Evolutionary conservation across 345 rosid species (phyloP).

Genomic region (Crucihimalaya himalaica): DNA sequence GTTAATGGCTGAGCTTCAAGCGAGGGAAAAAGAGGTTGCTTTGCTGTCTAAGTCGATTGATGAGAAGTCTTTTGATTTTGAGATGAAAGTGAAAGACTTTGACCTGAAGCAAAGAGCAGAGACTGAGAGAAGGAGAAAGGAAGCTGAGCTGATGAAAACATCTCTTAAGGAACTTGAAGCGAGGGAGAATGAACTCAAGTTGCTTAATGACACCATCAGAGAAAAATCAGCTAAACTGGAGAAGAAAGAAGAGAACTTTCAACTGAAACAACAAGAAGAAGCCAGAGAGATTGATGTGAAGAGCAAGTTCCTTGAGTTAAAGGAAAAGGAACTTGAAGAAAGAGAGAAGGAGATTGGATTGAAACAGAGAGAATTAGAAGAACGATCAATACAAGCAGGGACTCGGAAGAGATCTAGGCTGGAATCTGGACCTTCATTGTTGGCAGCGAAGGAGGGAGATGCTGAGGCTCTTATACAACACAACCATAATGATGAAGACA

Average conservation of each 20-base stretch:
- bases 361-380: not conserved
- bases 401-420: constrained; percentile 16
- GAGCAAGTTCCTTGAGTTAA: constrained; percentile 2
- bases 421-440: not conserved
- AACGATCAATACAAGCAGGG: not conserved
- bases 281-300: not conserved
- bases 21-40: not conserved
- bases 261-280: constrained; percentile 21
- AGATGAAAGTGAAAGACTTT: constrained; percentile 9
- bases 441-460: not conserved
- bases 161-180: constrained; percentile 10
- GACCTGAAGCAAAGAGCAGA: not conserved
- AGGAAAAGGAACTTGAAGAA: constrained; percentile 15
- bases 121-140: not conserved
- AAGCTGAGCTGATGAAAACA: not conserved
- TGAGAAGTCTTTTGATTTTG: not conserved
- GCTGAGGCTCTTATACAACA: not conserved
- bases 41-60: not conserved
- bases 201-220: not conserved
- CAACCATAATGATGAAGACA: constrained; percentile 31
- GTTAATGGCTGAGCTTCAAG: not conserved
- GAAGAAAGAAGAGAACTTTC: constrained; percentile 1
- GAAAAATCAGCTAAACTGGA: not conserved
- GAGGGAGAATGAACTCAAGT: constrained; percentile 11
- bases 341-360: not conserved